These are phyloP conservation scores for Rubus parviflorus DNA, from an alignment of 306 rosid genomes.

Conservation along the genomic window DNA sequence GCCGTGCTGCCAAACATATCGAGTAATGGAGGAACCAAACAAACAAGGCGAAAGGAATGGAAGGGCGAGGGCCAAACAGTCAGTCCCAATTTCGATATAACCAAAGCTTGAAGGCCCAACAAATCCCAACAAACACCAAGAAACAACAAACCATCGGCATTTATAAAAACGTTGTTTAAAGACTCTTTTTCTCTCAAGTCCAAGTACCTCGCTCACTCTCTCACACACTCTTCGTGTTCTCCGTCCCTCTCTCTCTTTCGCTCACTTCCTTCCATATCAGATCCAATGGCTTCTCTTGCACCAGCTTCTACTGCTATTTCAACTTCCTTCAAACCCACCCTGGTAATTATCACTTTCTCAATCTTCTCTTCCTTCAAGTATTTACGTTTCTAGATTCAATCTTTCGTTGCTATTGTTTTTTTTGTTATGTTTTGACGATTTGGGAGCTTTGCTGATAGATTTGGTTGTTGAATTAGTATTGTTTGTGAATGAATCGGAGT, in stretches of 20 bases:
- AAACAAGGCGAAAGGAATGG: no score
- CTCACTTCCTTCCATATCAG: not conserved
- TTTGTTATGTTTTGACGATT: not conserved
- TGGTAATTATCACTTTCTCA: not conserved
- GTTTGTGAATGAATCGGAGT: not conserved
- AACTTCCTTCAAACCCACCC: slow-evolving; percentile 24
- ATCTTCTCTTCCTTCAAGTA: not conserved
- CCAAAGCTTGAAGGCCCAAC: slow-evolving; percentile 35
- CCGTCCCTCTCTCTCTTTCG: slow-evolving; percentile 35
- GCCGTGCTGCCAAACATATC: no score
- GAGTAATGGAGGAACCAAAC: no score
- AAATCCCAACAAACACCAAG: slow-evolving; percentile 26
- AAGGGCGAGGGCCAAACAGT: slow-evolving; percentile 14
- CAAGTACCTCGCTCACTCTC: slow-evolving; percentile 8
- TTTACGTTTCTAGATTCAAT: not conserved
- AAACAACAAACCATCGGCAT: not conserved
- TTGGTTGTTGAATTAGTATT: not conserved
- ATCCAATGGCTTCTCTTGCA: slow-evolving; percentile 17
- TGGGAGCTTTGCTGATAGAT: not conserved
- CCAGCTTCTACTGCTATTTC: slow-evolving; percentile 12
- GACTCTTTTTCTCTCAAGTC: not conserved
- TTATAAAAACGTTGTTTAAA: slow-evolving; percentile 21
- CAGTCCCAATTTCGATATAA: slow-evolving; percentile 37
- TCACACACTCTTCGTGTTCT: slow-evolving; percentile 43
- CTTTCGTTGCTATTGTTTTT: not conserved